phyloP scores from a whole-genome alignment of 257 asterid species.

The Nicotiana sylvestris region DNA sequence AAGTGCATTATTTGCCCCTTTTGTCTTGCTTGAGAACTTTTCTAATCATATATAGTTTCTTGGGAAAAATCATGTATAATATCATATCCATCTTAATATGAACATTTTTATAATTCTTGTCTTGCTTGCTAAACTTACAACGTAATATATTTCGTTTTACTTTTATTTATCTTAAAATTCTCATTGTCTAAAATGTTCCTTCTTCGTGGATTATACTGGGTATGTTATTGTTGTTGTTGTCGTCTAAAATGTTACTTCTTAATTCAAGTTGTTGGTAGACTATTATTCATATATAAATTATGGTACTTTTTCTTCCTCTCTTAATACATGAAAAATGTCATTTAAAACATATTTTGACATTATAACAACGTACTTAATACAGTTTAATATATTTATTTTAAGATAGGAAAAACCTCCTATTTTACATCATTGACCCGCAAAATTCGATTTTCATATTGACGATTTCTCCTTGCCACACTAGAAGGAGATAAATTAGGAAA shows the following conservation, averaged over 20 bases:
- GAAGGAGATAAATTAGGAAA: neutral
- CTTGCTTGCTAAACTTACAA: too few species aligned
- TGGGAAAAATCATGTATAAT: too few species aligned
- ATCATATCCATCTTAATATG: neutral
- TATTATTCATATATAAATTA: neutral
- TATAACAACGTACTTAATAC: neutral
- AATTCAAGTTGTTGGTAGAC: neutral
- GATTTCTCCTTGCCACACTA: neutral
- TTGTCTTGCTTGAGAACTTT: too few species aligned
- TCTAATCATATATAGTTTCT: too few species aligned
- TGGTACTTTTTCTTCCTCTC: neutral
- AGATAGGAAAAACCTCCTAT: neutral
- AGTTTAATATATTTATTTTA: neutral
- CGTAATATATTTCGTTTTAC: too few species aligned
- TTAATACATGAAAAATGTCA: neutral
- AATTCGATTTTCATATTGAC: neutral
- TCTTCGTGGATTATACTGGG: too few species aligned
- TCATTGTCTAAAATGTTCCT: neutral
- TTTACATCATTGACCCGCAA: constrained; percentile 2
- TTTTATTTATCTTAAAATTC: neutral
- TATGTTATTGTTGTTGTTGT: too few species aligned
- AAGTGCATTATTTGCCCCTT: too few species aligned
- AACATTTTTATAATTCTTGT: neutral
- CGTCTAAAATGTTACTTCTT: neutral
- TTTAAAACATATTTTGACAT: neutral